These are phyloP conservation scores for Diddensiella caesifluorescens DNA, from an alignment of 805 yeast genomes.

Conservation along the genomic window DNA sequence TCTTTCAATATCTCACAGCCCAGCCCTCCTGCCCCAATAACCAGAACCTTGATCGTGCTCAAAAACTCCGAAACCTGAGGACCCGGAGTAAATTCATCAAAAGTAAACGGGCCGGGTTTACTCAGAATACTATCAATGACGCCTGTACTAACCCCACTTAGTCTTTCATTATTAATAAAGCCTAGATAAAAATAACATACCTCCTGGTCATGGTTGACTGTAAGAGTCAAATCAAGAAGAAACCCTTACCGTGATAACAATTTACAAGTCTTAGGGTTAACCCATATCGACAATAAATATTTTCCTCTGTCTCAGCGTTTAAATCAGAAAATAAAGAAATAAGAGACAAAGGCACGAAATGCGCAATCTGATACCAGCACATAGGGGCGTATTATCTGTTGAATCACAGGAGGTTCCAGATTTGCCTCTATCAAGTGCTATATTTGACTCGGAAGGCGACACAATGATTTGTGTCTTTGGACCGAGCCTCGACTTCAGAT, in stretches of 20 bases:
- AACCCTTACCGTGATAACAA: no score
- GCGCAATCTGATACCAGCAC: slow-evolving; percentile 25
- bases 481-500: slow-evolving; percentile 46
- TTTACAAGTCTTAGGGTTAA: no score
- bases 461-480: slow-evolving; percentile 62
- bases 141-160: background rate
- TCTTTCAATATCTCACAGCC: slow-evolving; percentile 78
- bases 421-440: slow-evolving; percentile 42
- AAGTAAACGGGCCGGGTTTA: slow-evolving; percentile 33
- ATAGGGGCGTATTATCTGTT: slow-evolving; percentile 36
- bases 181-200: background rate
- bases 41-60: slow-evolving; percentile 30
- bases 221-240: background rate
- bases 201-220: slow-evolving; percentile 1
- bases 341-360: slow-evolving; percentile 10
- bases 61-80: slow-evolving; percentile 26
- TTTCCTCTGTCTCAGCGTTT: no score
- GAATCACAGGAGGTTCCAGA: slow-evolving; percentile 61
- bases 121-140: background rate
- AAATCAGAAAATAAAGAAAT: no score
- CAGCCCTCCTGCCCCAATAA: slow-evolving; percentile 76
- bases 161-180: no score
- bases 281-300: no score
- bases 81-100: slow-evolving; percentile 36
- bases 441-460: slow-evolving; percentile 70